Percentiles rank a stretch among this genome's conserved stretches.
phyloP scores from a whole-genome alignment of 257 asterid genomes.

The Cynanchum wilfordii region DNA sequence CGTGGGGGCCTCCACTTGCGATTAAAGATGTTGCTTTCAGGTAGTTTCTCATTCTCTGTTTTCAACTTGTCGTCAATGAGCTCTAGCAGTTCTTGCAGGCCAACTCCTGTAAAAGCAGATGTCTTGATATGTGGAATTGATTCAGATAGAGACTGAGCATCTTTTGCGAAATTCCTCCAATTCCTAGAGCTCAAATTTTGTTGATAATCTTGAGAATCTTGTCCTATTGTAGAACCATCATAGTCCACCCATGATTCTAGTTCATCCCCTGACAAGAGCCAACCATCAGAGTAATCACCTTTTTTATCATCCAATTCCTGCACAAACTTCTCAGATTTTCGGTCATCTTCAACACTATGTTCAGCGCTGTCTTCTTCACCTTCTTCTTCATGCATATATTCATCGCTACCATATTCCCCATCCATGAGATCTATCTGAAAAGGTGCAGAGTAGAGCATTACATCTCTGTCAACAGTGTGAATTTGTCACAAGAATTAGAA shows the following conservation, averaged over 20 bases:
- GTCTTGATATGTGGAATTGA: conserved; percentile 46
- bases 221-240: conserved; percentile 42
- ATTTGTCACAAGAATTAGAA: not conserved
- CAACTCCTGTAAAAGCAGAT: conserved; percentile 79
- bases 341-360: conserved; percentile 23
- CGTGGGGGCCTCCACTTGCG: conserved; percentile 90
- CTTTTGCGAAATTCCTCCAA: conserved; percentile 13
- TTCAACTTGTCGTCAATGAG: conserved; percentile 60
- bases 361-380: conserved; percentile 31
- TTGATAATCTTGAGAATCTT: conserved; percentile 24
- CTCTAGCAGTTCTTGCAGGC: conserved; percentile 75
- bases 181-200: conserved; percentile 25
- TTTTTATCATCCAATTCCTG: conserved; percentile 27
- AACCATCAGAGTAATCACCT: conserved; percentile 37
- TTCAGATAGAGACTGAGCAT: conserved; percentile 21
- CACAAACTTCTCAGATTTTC: conserved; percentile 26
- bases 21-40: conserved; percentile 45
- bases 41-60: conserved; percentile 21
- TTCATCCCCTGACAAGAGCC: conserved; percentile 48
- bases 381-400: conserved; percentile 30
- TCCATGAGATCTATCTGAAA: conserved; percentile 69
- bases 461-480: not conserved
- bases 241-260: conserved; percentile 39
- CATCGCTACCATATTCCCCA: conserved; percentile 29
- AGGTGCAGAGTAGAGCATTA: conserved; percentile 9